Percentiles rank a stretch among this genome's conserved stretches.
Conservation (phyloP, 108 stramenopile species). For the Cyclostephanos tholiformis region DNA sequence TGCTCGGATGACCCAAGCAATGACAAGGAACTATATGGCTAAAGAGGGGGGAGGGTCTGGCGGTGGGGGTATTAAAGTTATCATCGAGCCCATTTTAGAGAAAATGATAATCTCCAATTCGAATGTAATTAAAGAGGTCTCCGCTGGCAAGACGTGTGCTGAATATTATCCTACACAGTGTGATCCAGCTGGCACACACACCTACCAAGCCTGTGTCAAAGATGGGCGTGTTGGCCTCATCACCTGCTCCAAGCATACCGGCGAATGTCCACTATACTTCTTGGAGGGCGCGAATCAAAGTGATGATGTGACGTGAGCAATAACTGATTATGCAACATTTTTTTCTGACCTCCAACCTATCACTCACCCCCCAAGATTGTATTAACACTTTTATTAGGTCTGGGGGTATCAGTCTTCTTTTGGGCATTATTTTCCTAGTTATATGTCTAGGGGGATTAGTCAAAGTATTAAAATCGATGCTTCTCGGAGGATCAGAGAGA, state of each 20-base stretch:
- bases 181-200: conserved; percentile 43
- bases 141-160: conserved; percentile 52
- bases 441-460: conserved; percentile 82
- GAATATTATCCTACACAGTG: conserved; percentile 71
- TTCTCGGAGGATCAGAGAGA: conserved; percentile 5
- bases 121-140: conserved; percentile 72
- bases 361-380: neutral
- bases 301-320: conserved; percentile 55
- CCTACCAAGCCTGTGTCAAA: conserved; percentile 52
- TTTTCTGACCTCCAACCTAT: neutral
- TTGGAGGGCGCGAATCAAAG: conserved; percentile 58
- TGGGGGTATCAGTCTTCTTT: conserved; percentile 72
- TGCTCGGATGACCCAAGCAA: conserved; percentile 61
- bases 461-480: conserved; percentile 41
- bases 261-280: conserved; percentile 80
- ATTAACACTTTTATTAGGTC: conserved; percentile 28
- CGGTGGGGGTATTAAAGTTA: conserved; percentile 76
- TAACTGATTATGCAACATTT: neutral
- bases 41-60: conserved; percentile 74
- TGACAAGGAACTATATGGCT: conserved; percentile 47
- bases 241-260: conserved; percentile 60
- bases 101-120: conserved; percentile 81
- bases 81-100: conserved; percentile 70
- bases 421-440: conserved; percentile 72
- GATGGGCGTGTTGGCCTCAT: conserved; percentile 65